phyloP scores from a whole-genome alignment of 495 filamentous ascomycete genomes.

The Aspergillus diversus region DNA sequence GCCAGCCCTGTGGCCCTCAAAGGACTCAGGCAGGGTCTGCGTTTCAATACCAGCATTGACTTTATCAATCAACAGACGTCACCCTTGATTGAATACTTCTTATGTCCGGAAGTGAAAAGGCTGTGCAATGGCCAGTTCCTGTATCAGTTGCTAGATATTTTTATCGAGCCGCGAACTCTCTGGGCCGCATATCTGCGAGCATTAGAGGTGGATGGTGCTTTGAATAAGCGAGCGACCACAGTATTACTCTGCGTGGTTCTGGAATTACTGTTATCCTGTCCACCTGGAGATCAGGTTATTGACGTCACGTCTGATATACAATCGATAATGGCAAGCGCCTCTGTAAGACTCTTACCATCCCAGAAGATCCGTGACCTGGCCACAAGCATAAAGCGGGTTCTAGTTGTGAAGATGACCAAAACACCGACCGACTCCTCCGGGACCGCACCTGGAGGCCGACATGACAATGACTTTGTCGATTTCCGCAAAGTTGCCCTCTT shows the following conservation, averaged over 20 bases:
- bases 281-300: not conserved
- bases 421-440: conserved; percentile 11
- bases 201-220: conserved; percentile 31
- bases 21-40: conserved; percentile 52
- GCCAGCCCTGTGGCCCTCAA: conserved; percentile 49
- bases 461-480: conserved; percentile 75
- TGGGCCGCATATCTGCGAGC: conserved; percentile 60
- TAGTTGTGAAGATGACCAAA: conserved; percentile 31
- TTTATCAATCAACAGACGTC: conserved; percentile 55
- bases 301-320: conserved; percentile 35
- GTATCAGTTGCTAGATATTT: conserved; percentile 50
- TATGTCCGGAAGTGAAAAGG: conserved; percentile 43
- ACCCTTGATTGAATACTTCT: conserved; percentile 35
- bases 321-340: conserved; percentile 28
- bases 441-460: conserved; percentile 64
- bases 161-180: conserved; percentile 63
- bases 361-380: conserved; percentile 35
- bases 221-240: conserved; percentile 43
- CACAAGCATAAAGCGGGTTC: conserved; percentile 50
- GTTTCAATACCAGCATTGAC: conserved; percentile 46
- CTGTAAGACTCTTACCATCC: conserved; percentile 36
- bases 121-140: conserved; percentile 61
- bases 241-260: conserved; percentile 63
- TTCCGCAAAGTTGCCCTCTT: conserved; percentile 66
- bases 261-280: conserved; percentile 52